Base-by-base conservation (phyloP, 2,329 filamentous ascomycete genomes). In the Pseudogymnoascus sp. region DNA sequence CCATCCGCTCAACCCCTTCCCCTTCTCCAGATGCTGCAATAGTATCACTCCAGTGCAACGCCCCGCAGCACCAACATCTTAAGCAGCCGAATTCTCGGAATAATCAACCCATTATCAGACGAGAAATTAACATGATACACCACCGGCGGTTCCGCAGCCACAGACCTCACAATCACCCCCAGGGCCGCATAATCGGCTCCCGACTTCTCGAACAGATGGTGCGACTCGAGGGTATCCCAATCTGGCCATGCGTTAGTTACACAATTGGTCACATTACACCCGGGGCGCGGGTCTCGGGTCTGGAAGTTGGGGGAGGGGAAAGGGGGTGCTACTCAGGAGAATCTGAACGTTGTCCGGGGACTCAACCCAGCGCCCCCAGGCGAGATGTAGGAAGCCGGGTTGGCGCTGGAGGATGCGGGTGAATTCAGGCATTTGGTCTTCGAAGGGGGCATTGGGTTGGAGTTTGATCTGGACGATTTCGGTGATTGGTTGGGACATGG, bases 401-500 rank as follows among this genome's bases (percentile, higher is more conserved):
- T 62, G 60, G 15, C 60, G 60, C 31, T 50, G 23, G 10, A 62
- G 26, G 29, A 62, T 19, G 15, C 13, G 26, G 19, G 60, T 23
- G 13, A 62, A 50, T 50, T 33, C 37, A 15, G 17, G 21, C 23
- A 62, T 35, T 19, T 31, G 15, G 7, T 50, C 26, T 38, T 62
- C 40, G 42, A 31, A 2, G 19, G 23, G 4, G 15, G n/a, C 26
- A 4, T 29, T 38, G 31, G 60, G 26, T 13, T 29, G n/a, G 23
- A 62, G 40, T 21, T 29, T 17, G 21, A 53, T 1, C 15, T 46
- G n/a, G 29, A 50, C 40, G 37, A 62, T 37, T 53, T 62, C 60
- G 13, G 60, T 62, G 37, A 62, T 53, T 62, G 40, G 59, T 29
- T 31, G 21, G 37, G 31, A 31, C 59, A 61, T 61, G 23, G 21